Conservation (phyloP, 169 alveolate species). For the Cryptosporidium ubiquitum region DNA sequence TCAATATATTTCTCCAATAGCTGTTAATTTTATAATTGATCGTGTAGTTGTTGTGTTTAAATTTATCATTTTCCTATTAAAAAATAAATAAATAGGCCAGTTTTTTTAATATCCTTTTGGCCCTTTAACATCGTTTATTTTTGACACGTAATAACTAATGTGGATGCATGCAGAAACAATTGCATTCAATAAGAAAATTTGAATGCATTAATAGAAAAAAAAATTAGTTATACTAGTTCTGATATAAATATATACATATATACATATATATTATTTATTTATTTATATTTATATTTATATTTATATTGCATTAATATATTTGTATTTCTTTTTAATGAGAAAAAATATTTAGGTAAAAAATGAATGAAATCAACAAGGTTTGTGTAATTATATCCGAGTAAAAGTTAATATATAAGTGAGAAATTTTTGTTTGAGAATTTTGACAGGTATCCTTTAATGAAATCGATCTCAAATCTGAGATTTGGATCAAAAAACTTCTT, state of each 20-base stretch:
- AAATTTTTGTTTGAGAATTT: background rate
- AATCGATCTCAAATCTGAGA: conserved; percentile 22
- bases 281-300: too few relatives aligned
- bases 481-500: background rate
- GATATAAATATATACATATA: background rate
- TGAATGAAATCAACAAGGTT: background rate
- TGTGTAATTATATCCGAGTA: background rate
- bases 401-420: background rate
- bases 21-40: too few relatives aligned
- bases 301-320: too few relatives aligned
- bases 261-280: too few relatives aligned
- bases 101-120: too few relatives aligned
- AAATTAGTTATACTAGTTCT: too few relatives aligned
- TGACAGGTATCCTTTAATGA: background rate
- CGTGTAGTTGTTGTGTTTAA: too few relatives aligned
- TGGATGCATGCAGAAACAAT: background rate
- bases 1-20: background rate
- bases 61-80: too few relatives aligned
- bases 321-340: too few relatives aligned
- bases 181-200: background rate
- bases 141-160: background rate
- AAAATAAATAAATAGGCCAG: background rate
- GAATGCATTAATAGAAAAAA: too few relatives aligned
- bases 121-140: too few relatives aligned
- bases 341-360: background rate